Evolutionary conservation across 441 rosid genomes (phyloP).

Genomic region (Mallotus japonicus): DNA sequence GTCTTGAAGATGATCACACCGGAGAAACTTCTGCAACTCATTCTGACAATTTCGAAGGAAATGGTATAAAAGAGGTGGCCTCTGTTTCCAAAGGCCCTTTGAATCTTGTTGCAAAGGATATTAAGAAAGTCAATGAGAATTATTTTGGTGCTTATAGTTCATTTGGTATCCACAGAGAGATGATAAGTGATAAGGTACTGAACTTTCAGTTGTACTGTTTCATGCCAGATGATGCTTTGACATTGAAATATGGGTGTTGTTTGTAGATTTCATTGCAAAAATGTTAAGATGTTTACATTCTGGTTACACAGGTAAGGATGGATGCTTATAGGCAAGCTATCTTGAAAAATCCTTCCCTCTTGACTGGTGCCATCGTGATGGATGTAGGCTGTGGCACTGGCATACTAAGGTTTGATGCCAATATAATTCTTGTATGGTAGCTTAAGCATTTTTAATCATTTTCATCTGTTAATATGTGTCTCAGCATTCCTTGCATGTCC

Average conservation of each 20-base stretch:
- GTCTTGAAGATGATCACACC: conserved; percentile 35
- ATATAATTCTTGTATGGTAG: background rate
- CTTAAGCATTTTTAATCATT: background rate
- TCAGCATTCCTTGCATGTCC: background rate
- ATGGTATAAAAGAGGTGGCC: conserved; percentile 33
- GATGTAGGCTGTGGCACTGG: conserved; percentile 99
- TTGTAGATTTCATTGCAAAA: background rate
- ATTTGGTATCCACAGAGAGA: conserved; percentile 84
- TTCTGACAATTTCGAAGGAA: conserved; percentile 23
- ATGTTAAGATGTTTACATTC: conserved; percentile 13
- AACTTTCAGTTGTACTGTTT: conserved; percentile 7
- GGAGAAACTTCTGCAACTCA: conserved; percentile 26
- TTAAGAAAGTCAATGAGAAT: conserved; percentile 62
- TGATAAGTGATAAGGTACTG: conserved; percentile 84
- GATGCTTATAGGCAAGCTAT: conserved; percentile 81
- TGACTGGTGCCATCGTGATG: conserved; percentile 77
- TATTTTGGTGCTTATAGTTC: conserved; percentile 93
- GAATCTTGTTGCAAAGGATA: conserved; percentile 41
- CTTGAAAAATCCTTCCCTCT: conserved; percentile 72
- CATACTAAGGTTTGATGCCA: conserved; percentile 60
- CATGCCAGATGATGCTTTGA: conserved; percentile 12
- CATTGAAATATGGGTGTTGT: conserved; percentile 9
- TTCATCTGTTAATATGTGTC: background rate
- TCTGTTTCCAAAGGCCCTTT: conserved; percentile 36
- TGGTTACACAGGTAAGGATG: conserved; percentile 62